Evolutionary conservation across 768 basidiomycete genomes (phyloP).

Genomic region (Amyloporia xantha): DNA sequence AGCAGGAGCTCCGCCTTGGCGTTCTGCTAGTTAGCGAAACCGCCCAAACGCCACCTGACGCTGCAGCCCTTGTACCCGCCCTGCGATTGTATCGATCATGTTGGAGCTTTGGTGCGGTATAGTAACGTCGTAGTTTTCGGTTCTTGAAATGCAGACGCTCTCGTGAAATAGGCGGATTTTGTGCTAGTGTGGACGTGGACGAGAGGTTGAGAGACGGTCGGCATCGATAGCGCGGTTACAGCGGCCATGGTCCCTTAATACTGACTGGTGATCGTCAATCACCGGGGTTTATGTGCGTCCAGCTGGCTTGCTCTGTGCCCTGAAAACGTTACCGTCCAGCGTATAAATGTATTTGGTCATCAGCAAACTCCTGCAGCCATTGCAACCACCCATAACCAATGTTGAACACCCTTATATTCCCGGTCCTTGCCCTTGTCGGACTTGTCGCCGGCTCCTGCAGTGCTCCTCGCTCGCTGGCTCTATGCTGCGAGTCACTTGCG

Average conservation of each 20-base stretch:
- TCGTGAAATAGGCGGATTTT: no score
- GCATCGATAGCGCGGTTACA: no score
- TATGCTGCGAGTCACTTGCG: background rate
- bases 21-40: no score
- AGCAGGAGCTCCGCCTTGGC: no score
- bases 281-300: background rate
- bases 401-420: background rate
- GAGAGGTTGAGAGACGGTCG: no score
- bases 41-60: no score
- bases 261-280: background rate
- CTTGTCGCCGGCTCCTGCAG: background rate
- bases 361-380: background rate
- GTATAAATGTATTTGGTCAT: background rate
- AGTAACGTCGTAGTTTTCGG: no score
- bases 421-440: background rate
- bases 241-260: background rate
- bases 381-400: background rate
- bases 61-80: no score
- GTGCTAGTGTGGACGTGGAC: no score
- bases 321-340: background rate
- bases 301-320: background rate
- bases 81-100: no score
- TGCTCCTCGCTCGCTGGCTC: background rate
- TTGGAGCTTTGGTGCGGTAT: no score
- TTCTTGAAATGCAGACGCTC: no score